These are phyloP conservation scores for Paracoccidioides lutzii DNA, from an alignment of 2,329 filamentous ascomycete genomes.

Conservation along the genomic window DNA sequence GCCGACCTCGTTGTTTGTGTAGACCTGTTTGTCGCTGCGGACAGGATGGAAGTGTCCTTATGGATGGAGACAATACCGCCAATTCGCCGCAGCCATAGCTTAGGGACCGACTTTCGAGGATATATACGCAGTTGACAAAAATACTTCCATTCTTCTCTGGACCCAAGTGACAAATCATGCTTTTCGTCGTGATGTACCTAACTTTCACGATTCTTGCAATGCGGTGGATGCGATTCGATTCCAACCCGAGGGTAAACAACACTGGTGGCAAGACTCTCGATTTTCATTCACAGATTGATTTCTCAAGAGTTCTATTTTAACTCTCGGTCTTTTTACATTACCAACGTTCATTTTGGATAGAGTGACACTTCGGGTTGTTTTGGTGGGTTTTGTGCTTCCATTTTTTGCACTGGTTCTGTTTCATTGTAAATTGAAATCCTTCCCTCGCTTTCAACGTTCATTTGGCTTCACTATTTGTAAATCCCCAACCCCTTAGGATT, in stretches of 20 bases:
- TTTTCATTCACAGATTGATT: background rate
- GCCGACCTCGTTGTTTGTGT: background rate
- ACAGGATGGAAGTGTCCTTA: no score
- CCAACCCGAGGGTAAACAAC: background rate
- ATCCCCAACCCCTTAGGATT: background rate
- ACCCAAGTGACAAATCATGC: background rate
- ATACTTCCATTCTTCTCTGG: background rate
- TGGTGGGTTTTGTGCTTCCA: background rate
- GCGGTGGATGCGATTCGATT: background rate
- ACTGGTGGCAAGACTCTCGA: background rate
- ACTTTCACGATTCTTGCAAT: background rate
- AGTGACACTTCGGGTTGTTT: background rate
- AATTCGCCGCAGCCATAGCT: background rate
- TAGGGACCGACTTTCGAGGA: background rate
- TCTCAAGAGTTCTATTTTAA: background rate
- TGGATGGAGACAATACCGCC: background rate
- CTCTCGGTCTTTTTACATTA: background rate
- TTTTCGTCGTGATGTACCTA: background rate
- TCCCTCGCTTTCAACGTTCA: background rate
- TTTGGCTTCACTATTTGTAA: background rate
- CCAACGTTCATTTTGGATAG: background rate
- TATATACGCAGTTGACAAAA: no score
- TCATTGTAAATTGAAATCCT: background rate
- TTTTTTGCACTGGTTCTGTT: background rate
- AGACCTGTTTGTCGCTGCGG: background rate